Evolutionary conservation across 257 asterid species (phyloP), one percentile per base, ranked within the genome.

Genomic region (Solanum ossicruentum): DNA sequence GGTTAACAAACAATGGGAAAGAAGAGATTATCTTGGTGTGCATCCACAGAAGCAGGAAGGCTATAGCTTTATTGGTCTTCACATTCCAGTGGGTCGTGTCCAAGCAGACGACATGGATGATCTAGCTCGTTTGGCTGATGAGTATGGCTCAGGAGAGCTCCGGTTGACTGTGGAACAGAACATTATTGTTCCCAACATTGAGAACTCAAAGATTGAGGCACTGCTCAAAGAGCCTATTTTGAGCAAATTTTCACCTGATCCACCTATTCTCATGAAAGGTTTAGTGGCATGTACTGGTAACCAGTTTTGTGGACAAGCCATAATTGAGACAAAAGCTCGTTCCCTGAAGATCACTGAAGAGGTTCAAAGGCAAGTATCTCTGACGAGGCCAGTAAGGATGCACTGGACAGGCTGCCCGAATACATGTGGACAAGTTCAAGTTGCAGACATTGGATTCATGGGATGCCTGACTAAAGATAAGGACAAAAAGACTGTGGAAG

Each of bases 401-500:
- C 99, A 96, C 58, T 96, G 98, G 98, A 95, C 99, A 10, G 99
- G 98, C 3, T 96, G 99, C 91, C 97, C 99, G 0, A 96, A 96
- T 87, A 67, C 92, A 1, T 96, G 99, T 83, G 99, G 90, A 84
- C 99, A 95, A 47, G 99, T 96, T 41, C 99, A 96, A 83, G 98
- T 96, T 69, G 98, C 98, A 1, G 99, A 96, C 84, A 93, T 96
- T 20, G 99, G 99, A 88, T 96, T 96, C 91, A 96, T 96, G 99
- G 98, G 99, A 73, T 96, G 99, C 89, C 84, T 93, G 98, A 88
- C 99, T 2, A 88, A 98, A 84, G 87, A 91, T 60, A 88, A 86
- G 82, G 85, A 84, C 1, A 97, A 96, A 84, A 95, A 95, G 60
- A 28, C 88, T 2, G 99, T 96, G 3, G 99, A 96, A 83, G 99